Conservation (phyloP, 305 asterid genomes). For the Euphrasia arctica region DNA sequence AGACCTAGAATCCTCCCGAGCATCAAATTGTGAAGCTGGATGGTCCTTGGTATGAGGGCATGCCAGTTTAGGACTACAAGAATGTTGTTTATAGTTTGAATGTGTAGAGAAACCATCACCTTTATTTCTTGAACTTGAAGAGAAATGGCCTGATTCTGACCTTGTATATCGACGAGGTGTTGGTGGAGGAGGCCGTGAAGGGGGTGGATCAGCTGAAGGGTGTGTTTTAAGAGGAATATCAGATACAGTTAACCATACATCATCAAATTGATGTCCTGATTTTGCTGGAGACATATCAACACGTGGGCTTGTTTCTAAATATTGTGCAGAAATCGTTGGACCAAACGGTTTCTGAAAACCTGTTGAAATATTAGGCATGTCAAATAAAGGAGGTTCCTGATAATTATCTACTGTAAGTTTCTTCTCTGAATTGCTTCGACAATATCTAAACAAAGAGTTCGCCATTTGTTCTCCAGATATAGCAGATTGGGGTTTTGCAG, state of each 20-base stretch:
- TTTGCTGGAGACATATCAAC: conserved; percentile 44
- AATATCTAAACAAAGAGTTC: conserved; percentile 39
- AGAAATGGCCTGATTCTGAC: conserved; percentile 34
- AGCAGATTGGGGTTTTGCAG: conserved; percentile 34
- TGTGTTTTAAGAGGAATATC: conserved; percentile 69
- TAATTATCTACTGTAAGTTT: conserved; percentile 40
- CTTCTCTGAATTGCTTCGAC: conserved; percentile 39
- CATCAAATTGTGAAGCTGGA: conserved; percentile 53
- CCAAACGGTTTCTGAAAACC: conserved; percentile 42
- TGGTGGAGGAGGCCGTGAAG: conserved; percentile 74
- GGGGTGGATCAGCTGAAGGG: conserved; percentile 71
- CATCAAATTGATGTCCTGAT: conserved; percentile 44
- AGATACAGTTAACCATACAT: conserved; percentile 59
- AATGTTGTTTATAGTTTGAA: conserved; percentile 36
- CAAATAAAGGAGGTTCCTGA: conserved; percentile 54
- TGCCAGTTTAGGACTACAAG: conserved; percentile 48
- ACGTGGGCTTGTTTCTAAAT: conserved; percentile 37
- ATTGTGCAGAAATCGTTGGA: conserved; percentile 39
- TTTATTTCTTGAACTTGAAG: conserved; percentile 53
- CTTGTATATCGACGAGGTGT: conserved; percentile 45
- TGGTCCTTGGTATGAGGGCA: conserved; percentile 37
- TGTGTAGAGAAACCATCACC: conserved; percentile 43
- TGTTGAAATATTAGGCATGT: conserved; percentile 40
- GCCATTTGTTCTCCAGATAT: conserved; percentile 35
- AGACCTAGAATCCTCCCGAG: conserved; percentile 58